These are phyloP conservation scores for Amanita rimosa DNA, from an alignment of 768 basidiomycete species.

Conservation along the genomic window DNA sequence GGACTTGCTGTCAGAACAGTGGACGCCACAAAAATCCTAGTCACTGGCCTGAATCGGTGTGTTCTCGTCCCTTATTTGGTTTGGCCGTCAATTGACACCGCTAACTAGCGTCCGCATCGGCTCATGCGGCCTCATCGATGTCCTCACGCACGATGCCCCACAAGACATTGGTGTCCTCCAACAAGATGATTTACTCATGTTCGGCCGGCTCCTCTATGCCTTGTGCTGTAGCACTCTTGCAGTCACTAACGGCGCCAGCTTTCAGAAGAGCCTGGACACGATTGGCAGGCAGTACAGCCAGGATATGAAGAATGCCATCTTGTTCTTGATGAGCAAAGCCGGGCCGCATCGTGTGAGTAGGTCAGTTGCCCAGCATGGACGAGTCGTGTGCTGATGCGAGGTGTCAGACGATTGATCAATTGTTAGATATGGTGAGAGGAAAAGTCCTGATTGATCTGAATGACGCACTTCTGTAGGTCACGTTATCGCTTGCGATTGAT, in stretches of 20 bases:
- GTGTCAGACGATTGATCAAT: conserved; percentile 53
- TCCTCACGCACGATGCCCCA: conserved; percentile 64
- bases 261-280: conserved; percentile 65
- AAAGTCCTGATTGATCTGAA: conserved; percentile 73
- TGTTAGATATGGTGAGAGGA: conserved; percentile 70
- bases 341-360: conserved; percentile 45
- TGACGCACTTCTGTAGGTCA: conserved; percentile 57
- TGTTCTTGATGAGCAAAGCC: conserved; percentile 71
- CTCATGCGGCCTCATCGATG: conserved; percentile 81
- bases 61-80: background rate
- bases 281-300: conserved; percentile 65
- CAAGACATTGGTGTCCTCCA: conserved; percentile 50
- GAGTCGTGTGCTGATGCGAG: background rate
- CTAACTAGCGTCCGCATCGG: conserved; percentile 71
- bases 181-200: conserved; percentile 83
- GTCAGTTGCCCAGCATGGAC: background rate
- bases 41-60: conserved; percentile 85
- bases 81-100: background rate
- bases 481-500: background rate
- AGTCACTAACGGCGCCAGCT: conserved; percentile 47
- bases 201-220: conserved; percentile 75
- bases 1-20: conserved; percentile 74
- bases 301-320: conserved; percentile 71
- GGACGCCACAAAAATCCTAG: conserved; percentile 77
- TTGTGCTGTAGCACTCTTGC: conserved; percentile 62